Base-by-base conservation (phyloP, 768 basidiomycete species). In the Collybiopsis confluens region DNA sequence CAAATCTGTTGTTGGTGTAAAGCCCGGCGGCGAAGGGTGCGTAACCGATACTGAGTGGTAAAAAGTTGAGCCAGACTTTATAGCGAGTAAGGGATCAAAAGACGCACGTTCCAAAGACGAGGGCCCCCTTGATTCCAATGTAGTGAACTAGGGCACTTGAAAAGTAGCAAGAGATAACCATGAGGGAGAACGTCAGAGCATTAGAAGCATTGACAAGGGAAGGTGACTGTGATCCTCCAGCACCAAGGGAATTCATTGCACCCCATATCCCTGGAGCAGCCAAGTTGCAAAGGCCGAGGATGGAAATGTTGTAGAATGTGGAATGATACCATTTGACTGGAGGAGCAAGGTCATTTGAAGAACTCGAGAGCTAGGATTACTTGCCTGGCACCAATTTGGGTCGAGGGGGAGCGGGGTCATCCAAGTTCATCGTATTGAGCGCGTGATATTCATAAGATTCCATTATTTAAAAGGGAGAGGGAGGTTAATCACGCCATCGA, bases 181-280 rank as follows among this genome's bases (percentile, higher is more conserved):
- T 54, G 24, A 54, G 36, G 10, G 11, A 4, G 18, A 54, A 54
- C 11, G 33, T 35, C 5, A 48, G 37, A 10, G 56, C 56, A 21
- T 57, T 57, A 3, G 53, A 43, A 4, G 53, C 21, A 40, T 57
- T 57, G 23, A 57, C 53, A 8, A 57, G 45, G 10, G 20, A 41
- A 16, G 56, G 56, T 15, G 9, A 26, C 27, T 41, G 24, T 16
- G 44, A 53, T 8, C 56, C 56, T 10, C 56, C 56, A 4, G 56
- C 56, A 20, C 56, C 56, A n/a, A 57, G 40, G 4, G 56, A 54
- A 38, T 57, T 57, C 56, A 57, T 57, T 6, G 56, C 56, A 6
- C 36, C 36, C 56, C 56, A 57, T 18, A 57, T 43, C 10, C 56
- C 54, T 8, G 54, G 54, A 10, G 54, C 54, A 16, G 37, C 21